Base-by-base conservation (phyloP, 108 stramenopile genomes). In the Cyclostephanos tholiformis region DNA sequence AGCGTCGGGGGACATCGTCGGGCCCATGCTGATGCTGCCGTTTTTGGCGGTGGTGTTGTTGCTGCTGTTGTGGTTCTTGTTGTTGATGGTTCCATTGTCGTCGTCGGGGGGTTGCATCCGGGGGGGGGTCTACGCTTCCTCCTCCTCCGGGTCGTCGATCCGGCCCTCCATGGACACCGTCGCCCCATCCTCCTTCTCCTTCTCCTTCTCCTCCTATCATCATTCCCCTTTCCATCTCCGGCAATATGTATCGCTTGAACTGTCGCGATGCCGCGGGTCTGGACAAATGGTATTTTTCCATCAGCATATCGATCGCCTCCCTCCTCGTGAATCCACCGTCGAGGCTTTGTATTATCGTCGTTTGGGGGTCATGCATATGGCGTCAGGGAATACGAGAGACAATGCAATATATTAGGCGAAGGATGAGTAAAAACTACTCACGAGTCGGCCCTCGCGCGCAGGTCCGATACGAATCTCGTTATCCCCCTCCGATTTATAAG, bases 261-360 rank as follows among this genome's bases (percentile, higher is more conserved):
- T 70, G 69, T 17, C 69, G 1, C 27, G 69, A 29, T 11, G 69
- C 69, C 20, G 69, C 69, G 16, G 26, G 19, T 48, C 43, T 38
- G 1, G 22, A 17, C 12, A 70, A 35, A 22, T 17, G 39, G 17
- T 59, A 60, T 19, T 43, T 38, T 26, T 70, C 58, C 22, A 70
- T 38, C 9, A 70, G 29, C 43, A 70, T 12, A 17, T 39, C 20
- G 44, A 70, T 48, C 26, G 69, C 69, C 69, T 70, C 69, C n/a
- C 46, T 17, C 30, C 69, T 52, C 59, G 69, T 48, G 56, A 59
- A 59, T 59, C 57, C 57, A 39, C 35, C 22, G 44, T 56, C 59
- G 22, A 26, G 32, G 56, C 67, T 68, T 16, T 51, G 9, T n/a
- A 27, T 32, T 30, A n/a, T n/a, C n/a, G n/a, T n/a, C n/a, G n/a